phyloP scores from a whole-genome alignment of 2,329 filamentous ascomycete species.

The Diaporthe citriasiana region DNA sequence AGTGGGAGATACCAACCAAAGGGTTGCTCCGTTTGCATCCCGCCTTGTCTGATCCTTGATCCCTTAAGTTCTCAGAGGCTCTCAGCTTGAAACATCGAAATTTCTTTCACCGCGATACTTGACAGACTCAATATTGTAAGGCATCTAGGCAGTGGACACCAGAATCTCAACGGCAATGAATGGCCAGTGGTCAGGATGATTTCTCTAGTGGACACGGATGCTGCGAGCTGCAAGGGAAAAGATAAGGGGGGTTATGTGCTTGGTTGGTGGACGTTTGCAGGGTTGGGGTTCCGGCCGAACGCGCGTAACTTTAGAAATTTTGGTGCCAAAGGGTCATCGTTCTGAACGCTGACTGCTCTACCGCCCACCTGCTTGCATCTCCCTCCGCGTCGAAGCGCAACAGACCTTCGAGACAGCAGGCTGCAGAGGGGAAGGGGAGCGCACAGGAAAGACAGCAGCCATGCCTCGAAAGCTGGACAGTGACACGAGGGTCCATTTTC shows the following conservation, averaged over 20 bases:
- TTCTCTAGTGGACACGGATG: too few species aligned
- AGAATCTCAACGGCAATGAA: too few species aligned
- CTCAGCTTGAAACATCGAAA: too few species aligned
- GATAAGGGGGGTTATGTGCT: too few species aligned
- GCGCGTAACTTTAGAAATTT: slow-evolving; percentile 31
- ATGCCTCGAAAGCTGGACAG: slow-evolving; percentile 41
- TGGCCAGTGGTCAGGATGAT: too few species aligned
- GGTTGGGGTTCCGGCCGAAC: slow-evolving; percentile 4
- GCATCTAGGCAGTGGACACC: too few species aligned
- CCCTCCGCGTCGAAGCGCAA: neutral
- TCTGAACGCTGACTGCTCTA: slow-evolving; percentile 10
- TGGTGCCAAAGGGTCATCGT: slow-evolving; percentile 10
- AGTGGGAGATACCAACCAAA: neutral
- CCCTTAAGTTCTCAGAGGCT: too few species aligned
- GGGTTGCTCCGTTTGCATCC: neutral
- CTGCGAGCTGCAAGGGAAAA: too few species aligned
- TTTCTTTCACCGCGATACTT: too few species aligned
- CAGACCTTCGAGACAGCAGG: slow-evolving; percentile 19
- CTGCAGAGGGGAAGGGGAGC: slow-evolving; percentile 22
- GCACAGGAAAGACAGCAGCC: neutral
- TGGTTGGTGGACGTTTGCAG: neutral
- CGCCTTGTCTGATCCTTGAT: too few species aligned
- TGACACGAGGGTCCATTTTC: slow-evolving; percentile 39
- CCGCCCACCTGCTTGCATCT: neutral
- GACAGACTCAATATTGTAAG: too few species aligned